A percentile compares a stretch with the other conserved stretches of the same genome.
These are phyloP conservation scores for Pythium diclinum DNA, from an alignment of 352 stramenopile genomes.

Conservation along the genomic window DNA sequence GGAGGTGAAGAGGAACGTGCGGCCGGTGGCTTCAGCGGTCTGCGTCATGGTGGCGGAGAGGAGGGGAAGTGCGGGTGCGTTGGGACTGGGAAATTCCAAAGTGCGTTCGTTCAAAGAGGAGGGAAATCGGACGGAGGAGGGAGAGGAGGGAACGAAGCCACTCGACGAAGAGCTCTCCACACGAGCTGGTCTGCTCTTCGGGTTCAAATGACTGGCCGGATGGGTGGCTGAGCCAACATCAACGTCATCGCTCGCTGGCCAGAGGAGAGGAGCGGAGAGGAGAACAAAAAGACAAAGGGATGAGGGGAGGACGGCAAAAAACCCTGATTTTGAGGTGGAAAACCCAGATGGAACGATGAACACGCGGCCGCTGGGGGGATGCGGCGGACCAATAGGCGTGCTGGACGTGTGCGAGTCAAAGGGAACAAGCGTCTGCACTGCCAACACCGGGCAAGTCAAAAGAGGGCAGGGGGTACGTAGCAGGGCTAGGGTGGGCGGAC, in stretches of 20 bases:
- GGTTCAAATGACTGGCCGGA: constrained; percentile 5
- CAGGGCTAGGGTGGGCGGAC: constrained; percentile 21
- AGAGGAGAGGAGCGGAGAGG: not conserved
- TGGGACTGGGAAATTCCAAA: constrained; percentile 48
- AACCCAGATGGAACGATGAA: constrained; percentile 11
- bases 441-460: not conserved
- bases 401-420: constrained; percentile 17
- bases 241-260: constrained; percentile 15
- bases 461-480: constrained; percentile 5
- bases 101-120: not conserved
- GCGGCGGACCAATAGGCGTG: constrained; percentile 14
- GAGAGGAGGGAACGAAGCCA: not conserved
- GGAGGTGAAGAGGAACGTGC: constrained; percentile 96
- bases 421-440: not conserved
- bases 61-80: constrained; percentile 1
- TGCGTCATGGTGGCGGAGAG: constrained; percentile 51
- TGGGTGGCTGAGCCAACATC: constrained; percentile 18
- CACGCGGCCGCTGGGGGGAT: constrained; percentile 6
- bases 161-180: not conserved
- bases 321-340: constrained; percentile 13
- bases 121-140: constrained; percentile 11
- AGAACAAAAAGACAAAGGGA: not conserved
- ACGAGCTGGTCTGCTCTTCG: not conserved
- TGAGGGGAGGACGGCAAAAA: constrained; percentile 7
- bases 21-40: constrained; percentile 41